Percentiles rank a stretch among this genome's conserved stretches.
phyloP scores from a whole-genome alignment of 1,284 basidiomycete species.

The Irpex rosettiformis region DNA sequence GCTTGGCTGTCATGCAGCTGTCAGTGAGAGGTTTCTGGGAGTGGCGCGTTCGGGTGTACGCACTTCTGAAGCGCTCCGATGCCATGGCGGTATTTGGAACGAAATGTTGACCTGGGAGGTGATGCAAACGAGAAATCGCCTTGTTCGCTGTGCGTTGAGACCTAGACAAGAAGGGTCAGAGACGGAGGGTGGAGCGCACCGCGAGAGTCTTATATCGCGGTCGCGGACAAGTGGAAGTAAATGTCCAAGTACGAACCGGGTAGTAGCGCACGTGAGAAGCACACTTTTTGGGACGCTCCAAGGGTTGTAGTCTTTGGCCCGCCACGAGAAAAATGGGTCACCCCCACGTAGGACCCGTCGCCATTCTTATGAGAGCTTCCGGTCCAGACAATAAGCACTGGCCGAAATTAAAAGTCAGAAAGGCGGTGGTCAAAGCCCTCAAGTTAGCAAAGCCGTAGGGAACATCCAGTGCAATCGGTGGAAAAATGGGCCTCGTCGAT shows the following conservation, averaged over 20 bases:
- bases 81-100: slow-evolving; percentile 1
- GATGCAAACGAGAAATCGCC: background rate
- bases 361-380: slow-evolving; percentile 19
- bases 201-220: slow-evolving; percentile 27
- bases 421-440: slow-evolving; percentile 20
- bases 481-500: slow-evolving; percentile 18
- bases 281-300: slow-evolving; percentile 25
- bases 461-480: slow-evolving; percentile 17
- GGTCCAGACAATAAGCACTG: slow-evolving; percentile 19
- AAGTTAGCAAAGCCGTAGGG: slow-evolving; percentile 17
- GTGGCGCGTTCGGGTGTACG: slow-evolving; percentile 11
- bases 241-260: slow-evolving; percentile 21
- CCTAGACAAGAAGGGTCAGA: background rate
- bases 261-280: slow-evolving; percentile 27
- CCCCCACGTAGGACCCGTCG: slow-evolving; percentile 6
- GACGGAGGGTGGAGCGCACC: slow-evolving; percentile 7
- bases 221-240: slow-evolving; percentile 21
- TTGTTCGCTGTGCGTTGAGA: background rate
- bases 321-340: slow-evolving; percentile 17
- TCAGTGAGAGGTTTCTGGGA: slow-evolving; percentile 1
- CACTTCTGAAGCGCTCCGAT: slow-evolving; percentile 19
- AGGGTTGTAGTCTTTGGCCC: slow-evolving; percentile 16
- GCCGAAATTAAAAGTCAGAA: slow-evolving; percentile 21
- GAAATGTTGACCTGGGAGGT: background rate
- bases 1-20: slow-evolving; percentile 20